Percentiles rank a stretch among this genome's conserved stretches.
Conservation (phyloP, 2,329 filamentous ascomycete genomes). For the Calonectria fujianensis region DNA sequence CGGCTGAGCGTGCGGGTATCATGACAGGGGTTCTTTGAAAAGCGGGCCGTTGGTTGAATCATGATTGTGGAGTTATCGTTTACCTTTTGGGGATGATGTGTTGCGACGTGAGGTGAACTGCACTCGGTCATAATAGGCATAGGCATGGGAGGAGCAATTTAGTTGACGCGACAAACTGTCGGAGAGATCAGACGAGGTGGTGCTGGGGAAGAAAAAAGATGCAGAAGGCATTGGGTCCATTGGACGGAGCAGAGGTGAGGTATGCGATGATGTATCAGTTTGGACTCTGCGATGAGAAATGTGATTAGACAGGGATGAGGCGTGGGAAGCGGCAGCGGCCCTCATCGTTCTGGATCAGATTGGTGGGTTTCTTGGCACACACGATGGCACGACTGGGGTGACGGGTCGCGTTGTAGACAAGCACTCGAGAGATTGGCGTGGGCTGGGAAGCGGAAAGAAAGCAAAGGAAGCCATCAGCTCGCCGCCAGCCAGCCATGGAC, state of each 20-base stretch:
- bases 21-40: not conserved
- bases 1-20: not conserved
- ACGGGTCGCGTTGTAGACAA: not conserved
- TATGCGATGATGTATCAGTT: not conserved
- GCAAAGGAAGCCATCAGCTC: not conserved
- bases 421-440: not conserved
- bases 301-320: not conserved
- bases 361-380: not conserved
- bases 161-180: not conserved
- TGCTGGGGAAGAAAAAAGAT: not conserved
- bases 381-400: not conserved
- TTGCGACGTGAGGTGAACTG: not conserved
- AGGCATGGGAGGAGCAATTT: not conserved
- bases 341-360: not conserved
- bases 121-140: not conserved
- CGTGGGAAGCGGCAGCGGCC: not conserved
- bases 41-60: not conserved
- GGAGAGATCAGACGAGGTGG: not conserved
- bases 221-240: not conserved
- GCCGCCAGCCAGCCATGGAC: not conserved
- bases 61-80: not conserved
- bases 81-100: not conserved
- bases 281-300: not conserved
- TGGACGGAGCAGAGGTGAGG: not conserved
- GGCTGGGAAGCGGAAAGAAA: not conserved